Conservation (phyloP, 2,329 filamentous ascomycete species). For the Zopfia rhizophila region DNA sequence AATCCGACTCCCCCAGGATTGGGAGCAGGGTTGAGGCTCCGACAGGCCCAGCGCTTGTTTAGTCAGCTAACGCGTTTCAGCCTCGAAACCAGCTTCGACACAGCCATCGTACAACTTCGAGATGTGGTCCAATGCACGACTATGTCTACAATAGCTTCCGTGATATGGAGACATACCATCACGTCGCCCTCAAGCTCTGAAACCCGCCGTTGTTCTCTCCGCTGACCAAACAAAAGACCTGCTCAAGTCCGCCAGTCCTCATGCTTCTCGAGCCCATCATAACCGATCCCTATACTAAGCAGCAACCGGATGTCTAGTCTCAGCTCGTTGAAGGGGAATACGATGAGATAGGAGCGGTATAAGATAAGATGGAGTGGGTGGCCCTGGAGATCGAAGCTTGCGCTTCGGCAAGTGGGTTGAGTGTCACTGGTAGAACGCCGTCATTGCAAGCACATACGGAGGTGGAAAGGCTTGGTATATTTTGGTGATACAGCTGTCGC, state of each 20-base stretch:
- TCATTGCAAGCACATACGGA: constrained; percentile 24
- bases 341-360: constrained; percentile 2
- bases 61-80: too few relatives aligned
- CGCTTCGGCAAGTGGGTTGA: constrained; percentile 23
- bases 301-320: constrained; percentile 4
- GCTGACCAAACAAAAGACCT: too few relatives aligned
- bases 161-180: too few relatives aligned
- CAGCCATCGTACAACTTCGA: too few relatives aligned
- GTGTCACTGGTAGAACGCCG: constrained; percentile 16
- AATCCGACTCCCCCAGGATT: too few relatives aligned
- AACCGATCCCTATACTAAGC: constrained; percentile 8
- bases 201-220: constrained; percentile 14
- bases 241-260: constrained; percentile 3
- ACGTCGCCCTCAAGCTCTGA: too few relatives aligned
- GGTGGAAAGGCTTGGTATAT: constrained; percentile 26
- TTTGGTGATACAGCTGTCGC: constrained; percentile 19
- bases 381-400: constrained; percentile 23
- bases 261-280: constrained; percentile 5
- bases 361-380: constrained; percentile 7
- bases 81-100: too few relatives aligned
- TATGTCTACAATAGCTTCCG: too few relatives aligned
- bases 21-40: too few relatives aligned
- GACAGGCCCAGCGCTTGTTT: too few relatives aligned
- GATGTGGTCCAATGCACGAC: too few relatives aligned
- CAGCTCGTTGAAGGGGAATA: constrained; percentile 2